These are phyloP conservation scores for Echeveria elegans DNA, from an alignment of 164 flowering plant genomes.

Conservation along the genomic window DNA sequence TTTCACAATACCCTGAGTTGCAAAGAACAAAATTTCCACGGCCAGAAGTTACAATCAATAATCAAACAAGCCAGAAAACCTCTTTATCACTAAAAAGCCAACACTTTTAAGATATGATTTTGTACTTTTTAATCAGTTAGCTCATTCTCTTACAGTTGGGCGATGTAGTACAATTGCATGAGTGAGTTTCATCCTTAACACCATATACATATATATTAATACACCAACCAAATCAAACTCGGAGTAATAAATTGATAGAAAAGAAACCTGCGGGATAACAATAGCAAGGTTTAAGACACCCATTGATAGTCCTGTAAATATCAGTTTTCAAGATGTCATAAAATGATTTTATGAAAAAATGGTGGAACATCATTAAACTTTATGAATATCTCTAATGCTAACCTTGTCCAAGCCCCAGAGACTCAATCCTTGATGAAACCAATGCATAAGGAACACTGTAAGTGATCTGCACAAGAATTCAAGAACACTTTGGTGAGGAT, in stretches of 20 bases:
- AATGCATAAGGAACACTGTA: conserved; percentile 96
- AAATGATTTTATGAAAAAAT: neutral
- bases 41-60: neutral
- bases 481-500: neutral
- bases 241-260: neutral
- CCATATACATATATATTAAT: neutral
- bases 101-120: neutral
- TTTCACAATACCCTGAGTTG: no score
- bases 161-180: no score
- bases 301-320: conserved; percentile 77
- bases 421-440: conserved; percentile 62
- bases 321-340: conserved; percentile 10
- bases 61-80: no score
- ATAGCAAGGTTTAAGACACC: conserved; percentile 91
- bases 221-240: no score
- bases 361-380: conserved; percentile 3
- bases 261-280: conserved; percentile 86
- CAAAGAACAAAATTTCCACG: neutral
- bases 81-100: neutral
- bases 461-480: conserved; percentile 69
- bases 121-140: neutral
- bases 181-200: no score
- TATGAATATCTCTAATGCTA: neutral
- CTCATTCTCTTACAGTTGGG: neutral
- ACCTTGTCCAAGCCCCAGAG: conserved; percentile 98